A percentile compares a stretch with the other conserved stretches of the same genome.
These are phyloP conservation scores for Penicillium soppii DNA, from an alignment of 495 filamentous ascomycete genomes.

Conservation along the genomic window DNA sequence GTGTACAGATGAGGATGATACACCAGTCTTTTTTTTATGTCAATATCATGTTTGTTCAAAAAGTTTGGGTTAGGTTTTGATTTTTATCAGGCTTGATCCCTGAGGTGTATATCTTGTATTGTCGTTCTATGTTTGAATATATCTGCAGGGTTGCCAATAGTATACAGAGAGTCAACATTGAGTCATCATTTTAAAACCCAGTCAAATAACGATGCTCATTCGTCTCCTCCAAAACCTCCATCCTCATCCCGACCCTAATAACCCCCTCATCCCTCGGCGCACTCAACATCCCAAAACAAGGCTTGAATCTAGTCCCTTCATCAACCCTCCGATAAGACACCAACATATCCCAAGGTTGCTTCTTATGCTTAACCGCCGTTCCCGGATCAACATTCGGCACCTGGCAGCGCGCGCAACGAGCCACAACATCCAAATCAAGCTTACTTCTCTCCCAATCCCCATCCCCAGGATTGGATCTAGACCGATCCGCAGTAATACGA, in stretches of 20 bases:
- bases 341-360: conserved; percentile 75
- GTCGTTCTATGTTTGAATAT: too few species aligned
- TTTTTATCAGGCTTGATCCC: too few species aligned
- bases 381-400: conserved; percentile 81
- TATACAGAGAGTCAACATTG: too few species aligned
- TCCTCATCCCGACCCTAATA: conserved; percentile 52
- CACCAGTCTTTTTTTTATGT: neutral
- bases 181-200: conserved; percentile 32
- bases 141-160: too few species aligned
- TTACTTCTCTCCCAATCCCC: too few species aligned
- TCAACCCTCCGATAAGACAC: conserved; percentile 72
- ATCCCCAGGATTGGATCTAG: neutral
- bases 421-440: conserved; percentile 59
- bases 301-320: conserved; percentile 63
- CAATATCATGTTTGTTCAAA: conserved; percentile 1
- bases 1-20: conserved; percentile 2
- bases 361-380: conserved; percentile 65
- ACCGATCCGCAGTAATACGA: conserved; percentile 41
- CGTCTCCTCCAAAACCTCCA: conserved; percentile 54
- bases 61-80: too few species aligned
- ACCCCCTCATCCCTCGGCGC: conserved; percentile 56
- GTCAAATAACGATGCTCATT: conserved; percentile 60
- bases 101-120: too few species aligned
- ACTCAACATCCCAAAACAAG: conserved; percentile 86
- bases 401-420: conserved; percentile 74